Evolutionary conservation across 2,329 filamentous ascomycete species (phyloP).

Genomic region (Pyrenophora teres): DNA sequence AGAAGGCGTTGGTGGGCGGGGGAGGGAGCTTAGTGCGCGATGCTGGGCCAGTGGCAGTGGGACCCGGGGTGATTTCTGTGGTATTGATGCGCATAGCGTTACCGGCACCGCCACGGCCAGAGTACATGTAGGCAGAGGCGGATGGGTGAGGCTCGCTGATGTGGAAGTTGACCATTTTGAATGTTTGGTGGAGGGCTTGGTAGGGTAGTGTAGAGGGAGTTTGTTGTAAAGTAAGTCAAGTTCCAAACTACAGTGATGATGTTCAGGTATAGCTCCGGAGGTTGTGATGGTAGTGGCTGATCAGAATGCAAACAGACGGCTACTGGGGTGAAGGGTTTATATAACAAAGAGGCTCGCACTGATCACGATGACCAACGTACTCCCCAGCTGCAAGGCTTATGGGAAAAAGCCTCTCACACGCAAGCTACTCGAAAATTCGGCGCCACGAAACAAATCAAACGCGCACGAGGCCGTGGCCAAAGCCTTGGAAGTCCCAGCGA

Average conservation of each 20-base stretch:
- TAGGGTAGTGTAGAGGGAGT: slow-evolving; percentile 7
- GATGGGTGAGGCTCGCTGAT: slow-evolving; percentile 67
- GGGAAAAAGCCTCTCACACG: neutral
- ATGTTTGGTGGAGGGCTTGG: slow-evolving; percentile 22
- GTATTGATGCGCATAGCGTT: slow-evolving; percentile 62
- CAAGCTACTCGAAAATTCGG: slow-evolving; percentile 29
- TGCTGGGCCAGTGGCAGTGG: slow-evolving; percentile 53
- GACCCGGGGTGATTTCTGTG: slow-evolving; percentile 57
- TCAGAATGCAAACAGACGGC: slow-evolving; percentile 4
- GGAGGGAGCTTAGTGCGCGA: slow-evolving; percentile 56
- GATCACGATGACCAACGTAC: slow-evolving; percentile 8
- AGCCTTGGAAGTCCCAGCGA: slow-evolving; percentile 27
- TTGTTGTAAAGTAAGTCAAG: slow-evolving; percentile 17
- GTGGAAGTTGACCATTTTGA: slow-evolving; percentile 53
- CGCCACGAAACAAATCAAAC: slow-evolving; percentile 31
- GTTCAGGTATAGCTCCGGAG: slow-evolving; percentile 6
- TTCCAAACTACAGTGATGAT: slow-evolving; percentile 13
- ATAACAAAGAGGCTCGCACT: slow-evolving; percentile 17
- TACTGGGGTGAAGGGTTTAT: slow-evolving; percentile 24
- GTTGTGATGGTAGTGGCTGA: slow-evolving; percentile 22
- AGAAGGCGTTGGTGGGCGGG: slow-evolving; percentile 56
- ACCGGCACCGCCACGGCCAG: slow-evolving; percentile 63
- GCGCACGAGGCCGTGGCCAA: slow-evolving; percentile 28
- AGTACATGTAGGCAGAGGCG: slow-evolving; percentile 56
- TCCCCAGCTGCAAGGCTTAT: slow-evolving; percentile 12